Evolutionary conservation across 306 rosid genomes (phyloP).

Genomic region (Begonia peltatifolia): DNA sequence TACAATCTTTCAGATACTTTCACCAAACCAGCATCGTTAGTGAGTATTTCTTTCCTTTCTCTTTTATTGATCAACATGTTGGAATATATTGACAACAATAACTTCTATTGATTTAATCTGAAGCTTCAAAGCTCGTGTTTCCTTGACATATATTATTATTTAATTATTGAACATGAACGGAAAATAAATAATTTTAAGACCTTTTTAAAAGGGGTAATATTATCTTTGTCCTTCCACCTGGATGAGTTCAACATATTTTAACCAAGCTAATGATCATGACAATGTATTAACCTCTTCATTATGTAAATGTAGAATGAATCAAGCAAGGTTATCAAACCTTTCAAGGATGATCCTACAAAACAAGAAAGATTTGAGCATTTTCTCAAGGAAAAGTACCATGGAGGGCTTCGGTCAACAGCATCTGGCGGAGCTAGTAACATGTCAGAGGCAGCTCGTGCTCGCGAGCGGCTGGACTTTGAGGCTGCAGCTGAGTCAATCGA

Average conservation of each 20-base stretch:
- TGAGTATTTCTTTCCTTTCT: conserved; percentile 24
- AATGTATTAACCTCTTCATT: no score
- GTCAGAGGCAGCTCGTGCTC: conserved; percentile 95
- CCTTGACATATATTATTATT: no score
- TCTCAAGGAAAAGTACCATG: conserved; percentile 78
- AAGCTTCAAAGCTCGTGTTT: no score
- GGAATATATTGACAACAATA: no score
- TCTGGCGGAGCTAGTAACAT: conserved; percentile 59
- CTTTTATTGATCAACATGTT: background rate
- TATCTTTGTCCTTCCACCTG: no score
- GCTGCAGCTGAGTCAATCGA: conserved; percentile 81
- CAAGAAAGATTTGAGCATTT: conserved; percentile 86
- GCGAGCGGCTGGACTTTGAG: conserved; percentile 89
- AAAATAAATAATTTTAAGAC: no score
- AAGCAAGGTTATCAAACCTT: conserved; percentile 50
- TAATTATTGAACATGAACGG: no score
- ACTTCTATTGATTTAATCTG: no score
- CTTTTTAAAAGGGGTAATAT: no score
- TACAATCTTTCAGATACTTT: conserved; percentile 87
- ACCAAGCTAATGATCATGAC: no score
- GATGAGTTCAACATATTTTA: no score
- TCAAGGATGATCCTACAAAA: conserved; percentile 80
- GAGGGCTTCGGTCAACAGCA: conserved; percentile 72
- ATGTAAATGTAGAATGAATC: conserved; percentile 30
- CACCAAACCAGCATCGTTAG: conserved; percentile 47